Conservation (phyloP, 176 grass and related monocot species). For the barley (Hordeum vulgare) region MorexV3_pseudomolecules_assembly NC_058519.1:94822185-94822684, state of each 20-base stretch:
- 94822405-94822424: too few relatives aligned
- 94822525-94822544: background rate
- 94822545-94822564: background rate
- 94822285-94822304: too few relatives aligned
- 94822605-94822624: slow-evolving; percentile 57
- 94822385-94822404: too few relatives aligned
- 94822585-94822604: slow-evolving; percentile 58
- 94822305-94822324: too few relatives aligned
- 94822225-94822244: too few relatives aligned
- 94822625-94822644: slow-evolving; percentile 48
- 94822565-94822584: background rate
- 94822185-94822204: too few relatives aligned
- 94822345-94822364: too few relatives aligned
- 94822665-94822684: slow-evolving; percentile 50
- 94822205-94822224: too few relatives aligned
- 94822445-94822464: background rate
- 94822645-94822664: slow-evolving; percentile 78
- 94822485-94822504: background rate
- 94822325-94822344: too few relatives aligned
- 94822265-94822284: too few relatives aligned
- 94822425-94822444: background rate
- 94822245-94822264: too few relatives aligned
- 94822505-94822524: background rate
- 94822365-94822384: too few relatives aligned
- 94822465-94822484: background rate